Evolutionary conservation across 768 basidiomycete genomes (phyloP).

Genomic region (Jaapia argillacea): DNA sequence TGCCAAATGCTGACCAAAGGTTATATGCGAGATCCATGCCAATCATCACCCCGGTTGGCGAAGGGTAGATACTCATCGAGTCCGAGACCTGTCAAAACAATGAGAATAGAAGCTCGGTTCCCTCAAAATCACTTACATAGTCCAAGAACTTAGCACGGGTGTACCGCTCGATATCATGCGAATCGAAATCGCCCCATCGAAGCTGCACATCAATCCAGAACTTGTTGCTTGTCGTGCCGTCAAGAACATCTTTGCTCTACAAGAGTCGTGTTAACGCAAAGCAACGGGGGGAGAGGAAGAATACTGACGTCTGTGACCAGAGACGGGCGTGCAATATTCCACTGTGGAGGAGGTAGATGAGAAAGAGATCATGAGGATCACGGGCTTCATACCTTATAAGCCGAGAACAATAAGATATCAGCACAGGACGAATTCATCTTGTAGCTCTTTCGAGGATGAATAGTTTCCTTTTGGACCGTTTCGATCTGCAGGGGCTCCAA

Average conservation of each 20-base stretch:
- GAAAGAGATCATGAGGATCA: no score
- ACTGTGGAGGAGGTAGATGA: conserved; percentile 42
- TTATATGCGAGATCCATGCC: conserved; percentile 99
- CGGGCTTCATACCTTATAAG: conserved; percentile 56
- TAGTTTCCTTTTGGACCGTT: conserved; percentile 99
- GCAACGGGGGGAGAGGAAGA: background rate
- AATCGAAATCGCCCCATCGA: conserved; percentile 97
- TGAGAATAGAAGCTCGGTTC: conserved; percentile 20
- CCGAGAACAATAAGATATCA: conserved; percentile 94
- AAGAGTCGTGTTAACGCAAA: conserved; percentile 7
- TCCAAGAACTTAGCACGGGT: conserved; percentile 99
- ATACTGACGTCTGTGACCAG: conserved; percentile 89
- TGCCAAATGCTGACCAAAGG: conserved; percentile 96
- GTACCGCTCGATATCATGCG: conserved; percentile 97
- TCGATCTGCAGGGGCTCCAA: conserved; percentile 97
- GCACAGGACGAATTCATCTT: conserved; percentile 99
- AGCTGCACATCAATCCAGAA: conserved; percentile 97
- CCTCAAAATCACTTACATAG: no score
- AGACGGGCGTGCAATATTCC: conserved; percentile 96
- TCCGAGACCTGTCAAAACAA: no score
- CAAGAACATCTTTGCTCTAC: conserved; percentile 87
- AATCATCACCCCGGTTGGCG: conserved; percentile 97
- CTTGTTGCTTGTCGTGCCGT: conserved; percentile 98
- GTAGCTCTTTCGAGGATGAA: conserved; percentile 99
- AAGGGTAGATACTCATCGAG: conserved; percentile 98